phyloP scores from a whole-genome alignment of 257 asterid genomes.

The Nemophila menziesii region DNA sequence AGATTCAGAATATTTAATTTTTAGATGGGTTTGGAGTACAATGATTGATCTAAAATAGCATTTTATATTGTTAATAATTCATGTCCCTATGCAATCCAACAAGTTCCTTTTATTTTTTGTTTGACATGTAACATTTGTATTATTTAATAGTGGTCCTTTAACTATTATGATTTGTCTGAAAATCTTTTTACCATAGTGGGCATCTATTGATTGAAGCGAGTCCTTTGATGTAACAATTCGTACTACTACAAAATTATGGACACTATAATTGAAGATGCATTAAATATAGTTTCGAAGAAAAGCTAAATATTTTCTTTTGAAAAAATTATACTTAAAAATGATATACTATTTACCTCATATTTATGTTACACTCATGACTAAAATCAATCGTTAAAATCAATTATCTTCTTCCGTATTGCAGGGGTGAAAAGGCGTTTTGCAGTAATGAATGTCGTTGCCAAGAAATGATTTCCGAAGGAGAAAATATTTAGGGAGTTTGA shows the following conservation, averaged over 20 bases:
- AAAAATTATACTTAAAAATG: no score
- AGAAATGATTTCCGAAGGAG: slow-evolving; percentile 39
- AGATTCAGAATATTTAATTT: neutral
- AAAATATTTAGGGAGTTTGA: slow-evolving; percentile 5
- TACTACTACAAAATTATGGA: no score
- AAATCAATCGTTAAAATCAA: neutral
- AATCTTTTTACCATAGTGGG: no score
- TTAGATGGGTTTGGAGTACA: slow-evolving; percentile 9
- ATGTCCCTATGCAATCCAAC: neutral
- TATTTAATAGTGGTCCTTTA: neutral
- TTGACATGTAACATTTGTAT: neutral
- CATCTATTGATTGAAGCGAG: no score
- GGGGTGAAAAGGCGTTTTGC: slow-evolving; percentile 66
- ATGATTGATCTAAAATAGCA: slow-evolving; percentile 14
- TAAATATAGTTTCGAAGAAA: no score
- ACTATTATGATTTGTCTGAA: no score
- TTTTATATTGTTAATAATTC: slow-evolving; percentile 13
- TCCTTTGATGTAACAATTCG: no score
- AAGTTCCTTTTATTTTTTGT: neutral
- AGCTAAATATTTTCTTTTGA: no score
- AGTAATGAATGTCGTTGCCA: slow-evolving; percentile 68
- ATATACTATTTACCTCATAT: no score
- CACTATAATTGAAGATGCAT: no score
- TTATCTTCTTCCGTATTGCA: slow-evolving; percentile 13
- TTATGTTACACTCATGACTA: no score